Base-by-base conservation (phyloP, 768 basidiomycete species). In the Kondoa subrosea region DNA sequence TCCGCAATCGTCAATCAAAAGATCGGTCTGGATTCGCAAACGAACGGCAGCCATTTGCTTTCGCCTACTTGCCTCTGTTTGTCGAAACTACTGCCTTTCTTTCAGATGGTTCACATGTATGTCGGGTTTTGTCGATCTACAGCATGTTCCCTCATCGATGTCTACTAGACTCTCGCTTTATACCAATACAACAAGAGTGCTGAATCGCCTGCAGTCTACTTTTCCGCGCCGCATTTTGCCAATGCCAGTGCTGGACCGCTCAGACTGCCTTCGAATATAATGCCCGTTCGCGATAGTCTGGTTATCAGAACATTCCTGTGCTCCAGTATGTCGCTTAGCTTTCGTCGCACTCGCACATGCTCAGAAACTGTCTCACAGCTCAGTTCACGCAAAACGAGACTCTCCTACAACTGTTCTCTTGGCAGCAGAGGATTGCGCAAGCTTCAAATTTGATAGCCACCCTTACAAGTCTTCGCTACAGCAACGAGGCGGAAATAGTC, bases 321-420 rank as follows among this genome's bases (percentile, higher is more conserved):
- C 75, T 97, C 93, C 4, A 96, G 40, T 50, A 50, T 8, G 40
- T 50, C 40, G 40, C 12, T 8, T 8, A 8, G 12, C 12, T 8
- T 8, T 50, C 40, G 8, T 8, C 8, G 40, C 8, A 21, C 12
- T 50, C 21, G 40, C n/a, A n/a, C n/a, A n/a, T n/a, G 40, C 21
- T 21, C 40, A 8, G 40, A 50, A 8, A 21, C 40, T 8, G 8
- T 8, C 21, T 50, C 21, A 8, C 40, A 50, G 40, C 89, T 8
- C 83, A 84, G 69, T 88, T 87, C 76, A 95, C 92, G 0, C 91
- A 95, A 76, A 92, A 95, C 73, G 81, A 85, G 0, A 87, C 90
- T 29, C 78, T 97, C 2, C 81, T 91, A 61, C 83, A 83, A 69
- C 77, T 95, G 60, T 79, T 93, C 65, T 83, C 83, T 71, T 95